Evolutionary conservation across 345 rosid genomes (phyloP), one percentile per base, ranked within the genome.

Genomic region (Angophora floribunda): DNA sequence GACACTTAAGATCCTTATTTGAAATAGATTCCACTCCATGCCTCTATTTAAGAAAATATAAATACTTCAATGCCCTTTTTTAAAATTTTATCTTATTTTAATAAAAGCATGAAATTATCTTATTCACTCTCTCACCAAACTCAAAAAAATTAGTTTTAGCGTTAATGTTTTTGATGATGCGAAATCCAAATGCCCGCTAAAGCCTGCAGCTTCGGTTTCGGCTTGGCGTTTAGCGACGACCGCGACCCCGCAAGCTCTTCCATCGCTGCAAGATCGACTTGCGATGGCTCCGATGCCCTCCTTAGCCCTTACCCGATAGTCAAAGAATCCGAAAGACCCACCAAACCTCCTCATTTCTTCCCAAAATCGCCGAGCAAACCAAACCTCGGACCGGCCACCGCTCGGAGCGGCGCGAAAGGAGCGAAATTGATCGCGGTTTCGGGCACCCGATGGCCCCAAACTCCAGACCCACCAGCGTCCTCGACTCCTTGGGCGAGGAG

Each of bases 401-500:
- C 52, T 88, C 52, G 44, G 88, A 87, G 50, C 50, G 4, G 67
- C 52, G 41, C 49, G 61, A 86, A 82, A 88, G 89, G 51, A 79
- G 87, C 87, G 63, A 85, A 87, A 57, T 90, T 91, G 90, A 87
- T 87, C 87, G 78, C 44, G 61, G 80, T 87, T 87, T 52, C 85
- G 53, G 45, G 32, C 82, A 90, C 89, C 90, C 87, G 57, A 96
- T 97, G 98, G 96, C 96, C 89, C 95, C 85, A 91, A 92, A 55
- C 85, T 94, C 89, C 87, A 93, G 93, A 95, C 94, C 97, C 91
- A 87, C 88, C 53, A 92, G 92, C 88, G 61, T 96, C 30, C 89
- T 95, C 4, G 96, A 95, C 63, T 90, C 95, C 13, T 30, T 96
- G 55, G 99, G 99, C 4, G 98, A 96, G 94, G 99, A 97, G 89